Evolutionary conservation across 139 green algal genomes (phyloP).

Genomic region (Chlorella sorokiniana): DNA sequence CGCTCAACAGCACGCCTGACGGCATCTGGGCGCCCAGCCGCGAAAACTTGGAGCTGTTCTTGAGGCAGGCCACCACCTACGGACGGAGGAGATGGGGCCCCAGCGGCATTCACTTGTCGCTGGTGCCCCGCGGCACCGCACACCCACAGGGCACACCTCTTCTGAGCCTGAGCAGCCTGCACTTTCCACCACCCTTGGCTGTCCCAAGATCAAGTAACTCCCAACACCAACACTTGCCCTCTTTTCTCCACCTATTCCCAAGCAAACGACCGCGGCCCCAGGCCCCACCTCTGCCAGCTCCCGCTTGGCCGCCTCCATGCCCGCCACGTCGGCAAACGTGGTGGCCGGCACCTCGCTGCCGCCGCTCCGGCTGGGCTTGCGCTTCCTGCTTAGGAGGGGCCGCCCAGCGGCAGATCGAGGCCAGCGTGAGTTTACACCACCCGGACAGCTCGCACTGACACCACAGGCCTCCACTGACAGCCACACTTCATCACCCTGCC

Average conservation of each 20-base stretch:
- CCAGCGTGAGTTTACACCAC: neutral
- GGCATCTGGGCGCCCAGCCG: slow-evolving; percentile 75
- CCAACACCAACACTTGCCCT: neutral
- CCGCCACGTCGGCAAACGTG: slow-evolving; percentile 82
- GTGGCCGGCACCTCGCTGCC: slow-evolving; percentile 31
- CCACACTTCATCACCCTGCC: neutral
- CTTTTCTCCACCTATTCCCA: neutral
- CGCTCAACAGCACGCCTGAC: slow-evolving; percentile 79
- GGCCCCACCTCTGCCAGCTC: slow-evolving; percentile 63
- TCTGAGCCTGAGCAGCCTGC: no score
- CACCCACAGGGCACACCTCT: no score
- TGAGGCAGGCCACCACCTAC: slow-evolving; percentile 91
- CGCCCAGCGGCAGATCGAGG: neutral
- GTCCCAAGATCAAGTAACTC: no score
- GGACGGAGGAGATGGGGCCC: neutral
- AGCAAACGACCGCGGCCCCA: neutral
- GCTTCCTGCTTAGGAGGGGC: neutral
- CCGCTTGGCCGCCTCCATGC: slow-evolving; percentile 85
- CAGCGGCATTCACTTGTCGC: neutral
- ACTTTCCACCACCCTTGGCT: no score
- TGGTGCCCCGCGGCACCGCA: no score
- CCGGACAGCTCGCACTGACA: no score
- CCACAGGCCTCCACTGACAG: no score
- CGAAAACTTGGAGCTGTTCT: slow-evolving; percentile 68
- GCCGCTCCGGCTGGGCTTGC: neutral